Percentiles rank a stretch among this genome's conserved stretches.
phyloP scores from a whole-genome alignment of 108 stramenopile genomes.

The Pseudonitzschia delicatissima region DNA sequence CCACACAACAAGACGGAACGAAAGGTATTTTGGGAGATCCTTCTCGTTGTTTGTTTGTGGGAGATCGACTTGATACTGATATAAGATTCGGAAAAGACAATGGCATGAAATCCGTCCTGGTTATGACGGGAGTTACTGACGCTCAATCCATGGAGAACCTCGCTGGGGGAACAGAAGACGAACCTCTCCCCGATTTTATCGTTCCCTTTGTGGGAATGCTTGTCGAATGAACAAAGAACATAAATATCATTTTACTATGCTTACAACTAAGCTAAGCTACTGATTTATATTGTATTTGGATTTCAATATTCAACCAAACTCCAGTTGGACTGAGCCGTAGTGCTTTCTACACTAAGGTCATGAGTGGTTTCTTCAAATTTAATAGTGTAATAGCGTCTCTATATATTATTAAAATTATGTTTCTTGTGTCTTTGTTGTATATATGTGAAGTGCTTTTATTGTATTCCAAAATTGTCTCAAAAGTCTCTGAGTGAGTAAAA shows the following conservation, averaged over 20 bases:
- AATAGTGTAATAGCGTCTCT: no score
- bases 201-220: slow-evolving; percentile 58
- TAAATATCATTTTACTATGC: background rate
- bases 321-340: no score
- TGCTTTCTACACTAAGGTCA: no score
- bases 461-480: no score
- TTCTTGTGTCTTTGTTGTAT: no score
- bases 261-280: no score
- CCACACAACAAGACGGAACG: background rate
- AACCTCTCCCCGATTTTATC: slow-evolving; percentile 56
- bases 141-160: slow-evolving; percentile 39
- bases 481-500: no score
- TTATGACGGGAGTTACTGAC: slow-evolving; percentile 77
- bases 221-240: background rate
- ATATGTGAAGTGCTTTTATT: no score
- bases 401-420: no score
- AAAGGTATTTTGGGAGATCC: slow-evolving; percentile 32
- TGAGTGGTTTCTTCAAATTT: no score
- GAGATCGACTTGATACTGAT: slow-evolving; percentile 91
- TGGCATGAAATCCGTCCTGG: slow-evolving; percentile 67
- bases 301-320: no score
- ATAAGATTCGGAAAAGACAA: slow-evolving; percentile 68
- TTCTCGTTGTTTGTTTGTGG: slow-evolving; percentile 70
- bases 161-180: slow-evolving; percentile 28
- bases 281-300: no score